phyloP scores from a whole-genome alignment of 805 yeast species.

The Lachancea fermentati region DNA sequence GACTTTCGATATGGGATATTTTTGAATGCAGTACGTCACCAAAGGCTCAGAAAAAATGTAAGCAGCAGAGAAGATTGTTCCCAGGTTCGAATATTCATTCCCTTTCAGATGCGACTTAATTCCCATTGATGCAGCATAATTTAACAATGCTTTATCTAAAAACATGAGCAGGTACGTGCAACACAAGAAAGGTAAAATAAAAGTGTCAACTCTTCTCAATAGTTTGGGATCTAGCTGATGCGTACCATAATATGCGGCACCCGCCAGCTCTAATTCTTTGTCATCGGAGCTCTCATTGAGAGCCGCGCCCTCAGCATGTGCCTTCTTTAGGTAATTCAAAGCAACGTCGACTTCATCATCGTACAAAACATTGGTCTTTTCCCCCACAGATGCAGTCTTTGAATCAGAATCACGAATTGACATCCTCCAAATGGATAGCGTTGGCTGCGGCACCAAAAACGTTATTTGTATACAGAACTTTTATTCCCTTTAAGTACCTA shows the following conservation, averaged over 20 bases:
- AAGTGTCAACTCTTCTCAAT: slow-evolving; percentile 40
- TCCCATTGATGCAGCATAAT: slow-evolving; percentile 63
- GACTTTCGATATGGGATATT: slow-evolving; percentile 48
- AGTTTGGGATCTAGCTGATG: slow-evolving; percentile 18
- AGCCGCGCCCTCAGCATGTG: slow-evolving; percentile 15
- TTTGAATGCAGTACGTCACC: slow-evolving; percentile 44
- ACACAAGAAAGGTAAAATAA: slow-evolving; percentile 46
- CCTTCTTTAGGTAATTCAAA: slow-evolving; percentile 17
- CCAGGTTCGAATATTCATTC: slow-evolving; percentile 46
- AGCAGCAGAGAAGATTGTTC: slow-evolving; percentile 49
- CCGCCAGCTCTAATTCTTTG: slow-evolving; percentile 5
- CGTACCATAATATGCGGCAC: slow-evolving; percentile 22
- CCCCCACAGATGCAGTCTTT: background rate
- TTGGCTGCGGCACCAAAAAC: background rate
- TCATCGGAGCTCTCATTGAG: slow-evolving; percentile 9
- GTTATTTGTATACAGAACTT: too few relatives aligned
- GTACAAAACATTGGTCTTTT: background rate
- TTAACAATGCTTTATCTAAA: slow-evolving; percentile 52
- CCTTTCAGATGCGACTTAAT: slow-evolving; percentile 43
- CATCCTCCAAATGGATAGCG: background rate
- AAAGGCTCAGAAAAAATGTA: slow-evolving; percentile 51
- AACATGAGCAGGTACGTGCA: slow-evolving; percentile 51
- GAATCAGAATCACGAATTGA: background rate
- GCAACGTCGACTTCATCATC: slow-evolving; percentile 23
- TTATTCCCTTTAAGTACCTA: background rate